phyloP scores from a whole-genome alignment of 176 grass and related monocot species.

The Saccharum officinarum region DNA sequence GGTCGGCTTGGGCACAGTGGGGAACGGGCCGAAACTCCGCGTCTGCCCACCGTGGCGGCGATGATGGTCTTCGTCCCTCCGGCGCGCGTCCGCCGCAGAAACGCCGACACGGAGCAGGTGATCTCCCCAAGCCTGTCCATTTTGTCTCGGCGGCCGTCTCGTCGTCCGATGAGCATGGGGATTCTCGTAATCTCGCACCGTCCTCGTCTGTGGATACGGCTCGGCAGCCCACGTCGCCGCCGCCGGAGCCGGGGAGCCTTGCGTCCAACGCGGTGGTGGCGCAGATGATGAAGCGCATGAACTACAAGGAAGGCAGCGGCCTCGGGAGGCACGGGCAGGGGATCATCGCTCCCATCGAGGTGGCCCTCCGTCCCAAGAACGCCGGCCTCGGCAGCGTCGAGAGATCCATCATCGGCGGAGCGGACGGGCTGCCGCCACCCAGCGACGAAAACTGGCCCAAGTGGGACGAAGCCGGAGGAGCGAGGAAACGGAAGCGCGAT shows the following conservation, averaged over 20 bases:
- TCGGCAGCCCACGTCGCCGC: background rate
- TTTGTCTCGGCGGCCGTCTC: conserved; percentile 28
- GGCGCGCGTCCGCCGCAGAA: conserved; percentile 5
- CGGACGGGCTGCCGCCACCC: background rate
- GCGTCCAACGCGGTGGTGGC: conserved; percentile 32
- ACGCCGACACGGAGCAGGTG: conserved; percentile 22
- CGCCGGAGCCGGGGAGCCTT: conserved; percentile 10
- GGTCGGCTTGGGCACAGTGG: background rate
- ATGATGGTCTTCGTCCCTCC: background rate
- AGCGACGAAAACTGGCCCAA: conserved; percentile 22
- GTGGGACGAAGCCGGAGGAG: conserved; percentile 34
- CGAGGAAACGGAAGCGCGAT: conserved; percentile 25
- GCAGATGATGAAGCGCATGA: conserved; percentile 64
- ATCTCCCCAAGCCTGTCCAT: conserved; percentile 34
- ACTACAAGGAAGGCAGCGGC: conserved; percentile 54
- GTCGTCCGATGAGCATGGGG: background rate
- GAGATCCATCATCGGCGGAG: background rate
- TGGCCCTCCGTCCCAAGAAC: conserved; percentile 32
- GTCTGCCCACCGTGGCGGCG: background rate
- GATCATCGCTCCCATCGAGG: conserved; percentile 47
- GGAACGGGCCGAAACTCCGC: background rate
- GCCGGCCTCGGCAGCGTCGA: conserved; percentile 56
- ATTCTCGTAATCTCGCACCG: background rate
- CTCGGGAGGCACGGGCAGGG: conserved; percentile 78
- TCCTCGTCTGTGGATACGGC: background rate